Evolutionary conservation across 441 rosid genomes (phyloP).

Genomic region (Euphorbia celastroides): DNA sequence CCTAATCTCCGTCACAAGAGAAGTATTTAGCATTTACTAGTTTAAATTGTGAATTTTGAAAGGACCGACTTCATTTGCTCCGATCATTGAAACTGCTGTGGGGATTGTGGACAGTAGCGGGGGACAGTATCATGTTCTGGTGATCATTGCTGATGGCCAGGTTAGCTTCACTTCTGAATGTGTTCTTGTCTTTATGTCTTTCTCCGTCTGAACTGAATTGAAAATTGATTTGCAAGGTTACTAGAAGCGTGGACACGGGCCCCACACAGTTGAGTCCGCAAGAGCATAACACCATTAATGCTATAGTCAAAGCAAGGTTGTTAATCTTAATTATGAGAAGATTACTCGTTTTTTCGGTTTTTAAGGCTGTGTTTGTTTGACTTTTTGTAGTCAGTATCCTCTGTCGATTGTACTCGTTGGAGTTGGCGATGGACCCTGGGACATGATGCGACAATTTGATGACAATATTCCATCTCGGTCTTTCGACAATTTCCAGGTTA

Average conservation of each 20-base stretch:
- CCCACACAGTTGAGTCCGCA: slow-evolving; percentile 59
- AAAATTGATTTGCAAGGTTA: slow-evolving; percentile 45
- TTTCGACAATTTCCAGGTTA: slow-evolving; percentile 86
- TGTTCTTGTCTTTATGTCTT: too few species aligned
- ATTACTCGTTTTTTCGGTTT: background rate
- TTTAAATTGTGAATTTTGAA: slow-evolving; percentile 7
- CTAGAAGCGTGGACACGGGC: slow-evolving; percentile 72
- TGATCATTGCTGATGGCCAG: slow-evolving; percentile 96
- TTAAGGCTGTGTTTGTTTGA: background rate
- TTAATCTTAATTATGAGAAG: background rate
- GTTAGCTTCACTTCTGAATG: slow-evolving; percentile 25
- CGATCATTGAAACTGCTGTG: slow-evolving; percentile 70
- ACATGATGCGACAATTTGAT: slow-evolving; percentile 80
- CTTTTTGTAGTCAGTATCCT: slow-evolving; percentile 56
- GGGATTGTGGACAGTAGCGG: slow-evolving; percentile 78
- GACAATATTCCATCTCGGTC: slow-evolving; percentile 82
- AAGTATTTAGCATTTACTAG: background rate
- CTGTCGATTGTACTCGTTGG: slow-evolving; percentile 91
- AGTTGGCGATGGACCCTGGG: slow-evolving; percentile 99
- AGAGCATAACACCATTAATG: slow-evolving; percentile 69
- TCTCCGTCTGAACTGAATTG: too few species aligned
- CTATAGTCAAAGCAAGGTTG: slow-evolving; percentile 89
- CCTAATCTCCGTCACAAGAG: background rate
- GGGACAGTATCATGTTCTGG: slow-evolving; percentile 83
- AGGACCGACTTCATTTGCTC: slow-evolving; percentile 95